phyloP scores from a whole-genome alignment of 192 early-diverging fungal genomes.

The Rhizoclosmatium globosum region DNA sequence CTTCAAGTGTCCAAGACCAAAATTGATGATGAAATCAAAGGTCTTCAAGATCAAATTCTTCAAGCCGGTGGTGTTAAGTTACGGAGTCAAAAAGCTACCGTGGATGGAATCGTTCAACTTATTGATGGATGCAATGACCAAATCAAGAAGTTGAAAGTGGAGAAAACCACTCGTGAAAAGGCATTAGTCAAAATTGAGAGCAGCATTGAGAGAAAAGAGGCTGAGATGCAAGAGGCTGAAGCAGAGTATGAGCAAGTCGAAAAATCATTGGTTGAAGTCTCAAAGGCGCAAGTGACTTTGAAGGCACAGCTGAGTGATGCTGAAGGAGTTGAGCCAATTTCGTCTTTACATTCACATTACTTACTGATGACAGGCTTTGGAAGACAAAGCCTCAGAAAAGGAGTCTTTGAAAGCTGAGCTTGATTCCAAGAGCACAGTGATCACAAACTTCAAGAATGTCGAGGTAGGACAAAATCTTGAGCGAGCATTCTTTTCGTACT shows the following conservation, averaged over 20 bases:
- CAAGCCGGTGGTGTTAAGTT: conserved; percentile 89
- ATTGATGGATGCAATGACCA: conserved; percentile 74
- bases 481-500: neutral
- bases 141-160: conserved; percentile 76
- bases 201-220: conserved; percentile 69
- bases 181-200: conserved; percentile 73
- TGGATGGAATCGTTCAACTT: conserved; percentile 81
- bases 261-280: conserved; percentile 59
- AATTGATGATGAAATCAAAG: conserved; percentile 82
- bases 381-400: conserved; percentile 74
- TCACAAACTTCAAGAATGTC: conserved; percentile 36
- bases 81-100: conserved; percentile 83
- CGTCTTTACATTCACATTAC: neutral
- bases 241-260: conserved; percentile 69
- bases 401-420: conserved; percentile 71
- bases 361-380: conserved; percentile 55
- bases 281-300: conserved; percentile 17
- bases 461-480: conserved; percentile 9
- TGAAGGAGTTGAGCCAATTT: conserved; percentile 42
- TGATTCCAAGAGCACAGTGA: conserved; percentile 69
- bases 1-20: conserved; percentile 59
- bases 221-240: conserved; percentile 72
- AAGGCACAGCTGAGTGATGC: conserved; percentile 36
- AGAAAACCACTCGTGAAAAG: conserved; percentile 80
- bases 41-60: conserved; percentile 89